phyloP scores from a whole-genome alignment of 2,329 filamentous ascomycete genomes.

The Monosporascus sp. region DNA sequence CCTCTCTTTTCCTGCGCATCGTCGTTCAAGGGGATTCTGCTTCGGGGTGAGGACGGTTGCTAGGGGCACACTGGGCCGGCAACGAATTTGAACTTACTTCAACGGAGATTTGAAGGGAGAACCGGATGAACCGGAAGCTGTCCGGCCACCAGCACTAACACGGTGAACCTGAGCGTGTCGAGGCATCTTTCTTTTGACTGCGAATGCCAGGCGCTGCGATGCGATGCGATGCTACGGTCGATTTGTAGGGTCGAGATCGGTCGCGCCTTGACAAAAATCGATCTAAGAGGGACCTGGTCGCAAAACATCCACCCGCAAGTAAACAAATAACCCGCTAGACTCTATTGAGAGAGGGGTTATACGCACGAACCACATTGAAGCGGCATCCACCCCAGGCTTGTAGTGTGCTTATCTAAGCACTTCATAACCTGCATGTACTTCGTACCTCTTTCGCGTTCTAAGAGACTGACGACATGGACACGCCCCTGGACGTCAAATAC shows the following conservation, averaged over 20 bases:
- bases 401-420: too few species aligned
- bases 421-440: too few species aligned
- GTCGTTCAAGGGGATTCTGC: conserved; percentile 91
- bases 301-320: background rate
- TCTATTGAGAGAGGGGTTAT: background rate
- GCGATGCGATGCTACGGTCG: background rate
- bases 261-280: conserved; percentile 9
- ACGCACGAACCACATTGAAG: too few species aligned
- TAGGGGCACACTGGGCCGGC: conserved; percentile 1
- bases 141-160: conserved; percentile 40
- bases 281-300: too few species aligned
- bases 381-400: too few species aligned
- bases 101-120: conserved; percentile 54
- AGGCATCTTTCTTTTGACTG: conserved; percentile 42
- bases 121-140: conserved; percentile 40
- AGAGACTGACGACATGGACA: too few species aligned
- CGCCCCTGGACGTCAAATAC: too few species aligned
- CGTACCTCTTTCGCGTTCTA: too few species aligned
- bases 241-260: conserved; percentile 12
- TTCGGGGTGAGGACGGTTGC: conserved; percentile 8
- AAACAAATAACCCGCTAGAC: background rate
- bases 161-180: conserved; percentile 53
- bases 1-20: conserved; percentile 88
- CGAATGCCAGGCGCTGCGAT: background rate
- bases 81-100: conserved; percentile 39